Evolutionary conservation across 352 stramenopile genomes (phyloP).

Genomic region (Globisporangium nodosum): DNA sequence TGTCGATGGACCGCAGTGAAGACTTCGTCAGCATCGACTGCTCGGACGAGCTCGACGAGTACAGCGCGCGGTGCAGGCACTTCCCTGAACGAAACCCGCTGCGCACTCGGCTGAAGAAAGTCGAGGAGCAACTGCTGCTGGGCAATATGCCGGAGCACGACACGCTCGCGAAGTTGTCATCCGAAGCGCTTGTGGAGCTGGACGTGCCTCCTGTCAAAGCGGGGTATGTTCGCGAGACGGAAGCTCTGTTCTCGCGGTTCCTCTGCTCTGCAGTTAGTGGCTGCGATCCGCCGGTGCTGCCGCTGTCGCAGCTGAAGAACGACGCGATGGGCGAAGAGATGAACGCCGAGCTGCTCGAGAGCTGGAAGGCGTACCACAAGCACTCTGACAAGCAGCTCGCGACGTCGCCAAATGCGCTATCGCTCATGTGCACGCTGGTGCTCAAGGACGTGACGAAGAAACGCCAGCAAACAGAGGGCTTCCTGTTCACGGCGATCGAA

Average conservation of each 20-base stretch:
- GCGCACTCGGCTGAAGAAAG: constrained; percentile 14
- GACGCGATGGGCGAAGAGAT: constrained; percentile 32
- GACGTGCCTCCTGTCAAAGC: constrained; percentile 7
- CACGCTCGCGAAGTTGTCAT: background rate
- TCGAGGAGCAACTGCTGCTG: constrained; percentile 18
- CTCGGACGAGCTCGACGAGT: constrained; percentile 18
- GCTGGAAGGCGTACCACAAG: constrained; percentile 31
- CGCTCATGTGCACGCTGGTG: constrained; percentile 8
- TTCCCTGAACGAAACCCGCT: constrained; percentile 17
- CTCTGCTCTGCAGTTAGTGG: background rate
- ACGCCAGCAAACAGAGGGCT: background rate
- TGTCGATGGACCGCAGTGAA: constrained; percentile 14
- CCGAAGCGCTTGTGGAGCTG: constrained; percentile 2
- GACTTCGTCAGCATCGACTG: background rate
- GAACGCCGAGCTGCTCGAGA: constrained; percentile 32
- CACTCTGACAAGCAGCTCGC: constrained; percentile 13
- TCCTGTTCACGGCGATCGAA: background rate
- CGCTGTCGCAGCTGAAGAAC: constrained; percentile 13
- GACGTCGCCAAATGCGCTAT: background rate
- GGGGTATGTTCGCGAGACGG: constrained; percentile 15
- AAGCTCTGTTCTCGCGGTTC: constrained; percentile 15
- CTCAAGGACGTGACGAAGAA: constrained; percentile 17
- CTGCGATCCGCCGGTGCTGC: constrained; percentile 8
- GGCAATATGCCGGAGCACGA: constrained; percentile 2
- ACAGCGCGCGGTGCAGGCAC: constrained; percentile 6